Evolutionary conservation across 257 asterid species (phyloP).

Genomic region (Osmanthus fragrans): DNA sequence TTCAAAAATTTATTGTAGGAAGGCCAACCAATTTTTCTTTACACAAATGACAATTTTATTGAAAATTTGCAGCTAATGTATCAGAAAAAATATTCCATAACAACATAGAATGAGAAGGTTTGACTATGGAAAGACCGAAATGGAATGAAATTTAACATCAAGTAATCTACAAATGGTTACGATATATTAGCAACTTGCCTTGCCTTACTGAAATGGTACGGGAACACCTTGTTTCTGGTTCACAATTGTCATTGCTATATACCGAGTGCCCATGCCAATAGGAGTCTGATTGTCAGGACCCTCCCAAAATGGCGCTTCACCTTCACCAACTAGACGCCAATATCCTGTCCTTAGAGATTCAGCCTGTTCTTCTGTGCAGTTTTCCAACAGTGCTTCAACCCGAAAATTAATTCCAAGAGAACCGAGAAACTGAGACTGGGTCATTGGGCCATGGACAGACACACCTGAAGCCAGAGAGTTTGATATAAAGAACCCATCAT

Average conservation of each 20-base stretch:
- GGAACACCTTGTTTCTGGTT: slow-evolving; percentile 75
- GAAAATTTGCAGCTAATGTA: not conserved
- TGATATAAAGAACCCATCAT: not conserved
- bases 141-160: not conserved
- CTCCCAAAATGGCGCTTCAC: slow-evolving; percentile 88
- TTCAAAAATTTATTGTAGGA: no score
- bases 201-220: slow-evolving; percentile 51
- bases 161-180: not conserved
- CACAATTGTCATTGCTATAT: slow-evolving; percentile 69
- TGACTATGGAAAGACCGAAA: not conserved
- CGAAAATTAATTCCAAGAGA: slow-evolving; percentile 79
- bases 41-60: not conserved
- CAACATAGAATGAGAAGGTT: not conserved
- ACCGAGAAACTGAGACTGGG: slow-evolving; percentile 83
- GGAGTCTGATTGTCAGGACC: slow-evolving; percentile 72
- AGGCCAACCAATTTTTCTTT: no score
- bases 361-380: slow-evolving; percentile 72
- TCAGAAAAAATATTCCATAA: not conserved
- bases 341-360: slow-evolving; percentile 68
- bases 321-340: slow-evolving; percentile 91
- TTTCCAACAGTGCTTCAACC: slow-evolving; percentile 66
- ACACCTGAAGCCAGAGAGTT: slow-evolving; percentile 40
- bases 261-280: slow-evolving; percentile 77
- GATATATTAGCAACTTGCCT: not conserved
- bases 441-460: slow-evolving; percentile 76